A percentile compares a stretch with the other conserved stretches of the same genome.
Conservation (phyloP, 768 basidiomycete genomes). For the Cyathus striatus region DNA sequence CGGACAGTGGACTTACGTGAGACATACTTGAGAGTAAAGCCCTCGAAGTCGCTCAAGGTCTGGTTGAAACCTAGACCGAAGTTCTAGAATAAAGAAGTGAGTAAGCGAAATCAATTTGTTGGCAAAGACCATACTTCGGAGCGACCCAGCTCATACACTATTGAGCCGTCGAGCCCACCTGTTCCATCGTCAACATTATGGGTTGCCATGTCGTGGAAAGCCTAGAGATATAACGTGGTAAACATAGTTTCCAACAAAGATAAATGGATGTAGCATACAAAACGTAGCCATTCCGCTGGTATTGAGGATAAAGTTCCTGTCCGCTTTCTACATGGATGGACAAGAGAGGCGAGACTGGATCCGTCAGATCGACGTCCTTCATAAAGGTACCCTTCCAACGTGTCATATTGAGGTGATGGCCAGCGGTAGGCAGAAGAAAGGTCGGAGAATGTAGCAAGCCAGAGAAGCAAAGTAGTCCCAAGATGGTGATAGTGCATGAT, state of each 20-base stretch:
- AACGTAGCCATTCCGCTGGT: conserved; percentile 34
- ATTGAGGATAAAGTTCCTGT: conserved; percentile 23
- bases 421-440: conserved; percentile 15
- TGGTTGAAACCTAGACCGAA: conserved; percentile 30
- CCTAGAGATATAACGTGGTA: conserved; percentile 12
- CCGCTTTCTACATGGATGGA: conserved; percentile 21
- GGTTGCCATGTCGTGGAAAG: conserved; percentile 37
- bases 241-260: neutral
- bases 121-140: conserved; percentile 20
- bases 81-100: conserved; percentile 21
- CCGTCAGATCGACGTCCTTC: conserved; percentile 28
- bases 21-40: conserved; percentile 32
- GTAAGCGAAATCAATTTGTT: neutral
- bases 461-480: neutral
- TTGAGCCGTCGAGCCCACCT: conserved; percentile 36
- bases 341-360: conserved; percentile 22
- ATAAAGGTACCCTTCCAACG: conserved; percentile 27
- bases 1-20: conserved; percentile 22
- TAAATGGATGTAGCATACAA: conserved; percentile 17
- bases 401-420: conserved; percentile 30
- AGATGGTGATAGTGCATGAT: neutral
- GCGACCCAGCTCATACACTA: conserved; percentile 31
- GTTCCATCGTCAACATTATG: conserved; percentile 28
- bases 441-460: neutral
- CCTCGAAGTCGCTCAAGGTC: conserved; percentile 28